These are phyloP conservation scores for Suillus weaverae DNA, from an alignment of 768 basidiomycete genomes.

Conservation along the genomic window DNA sequence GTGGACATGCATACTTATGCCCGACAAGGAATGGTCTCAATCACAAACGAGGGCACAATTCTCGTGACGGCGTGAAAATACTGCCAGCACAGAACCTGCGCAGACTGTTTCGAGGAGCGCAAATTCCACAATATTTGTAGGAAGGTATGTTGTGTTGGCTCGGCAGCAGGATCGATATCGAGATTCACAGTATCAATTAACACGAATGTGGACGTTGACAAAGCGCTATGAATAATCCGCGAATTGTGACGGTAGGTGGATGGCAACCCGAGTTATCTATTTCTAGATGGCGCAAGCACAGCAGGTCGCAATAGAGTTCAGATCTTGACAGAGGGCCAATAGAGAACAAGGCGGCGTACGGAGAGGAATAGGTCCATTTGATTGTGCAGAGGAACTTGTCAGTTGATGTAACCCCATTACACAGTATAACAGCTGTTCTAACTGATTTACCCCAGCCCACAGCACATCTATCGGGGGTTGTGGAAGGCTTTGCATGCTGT, in stretches of 20 bases:
- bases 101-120: no score
- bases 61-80: no score
- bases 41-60: no score
- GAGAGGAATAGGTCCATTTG: not conserved
- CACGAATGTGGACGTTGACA: not conserved
- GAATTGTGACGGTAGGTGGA: not conserved
- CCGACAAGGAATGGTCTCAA: no score
- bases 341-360: conserved; percentile 18
- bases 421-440: not conserved
- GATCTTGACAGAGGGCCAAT: not conserved
- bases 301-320: not conserved
- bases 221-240: not conserved
- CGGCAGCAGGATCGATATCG: not conserved
- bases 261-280: not conserved
- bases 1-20: no score
- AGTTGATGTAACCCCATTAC: not conserved
- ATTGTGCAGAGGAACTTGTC: not conserved
- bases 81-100: no score
- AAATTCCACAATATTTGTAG: no score
- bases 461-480: not conserved
- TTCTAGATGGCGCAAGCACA: not conserved
- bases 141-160: not conserved
- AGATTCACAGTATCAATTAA: not conserved
- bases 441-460: not conserved
- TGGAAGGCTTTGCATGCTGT: not conserved